Conservation (phyloP, 495 filamentous ascomycete genomes). For the Annulohypoxylon moriforme region DNA sequence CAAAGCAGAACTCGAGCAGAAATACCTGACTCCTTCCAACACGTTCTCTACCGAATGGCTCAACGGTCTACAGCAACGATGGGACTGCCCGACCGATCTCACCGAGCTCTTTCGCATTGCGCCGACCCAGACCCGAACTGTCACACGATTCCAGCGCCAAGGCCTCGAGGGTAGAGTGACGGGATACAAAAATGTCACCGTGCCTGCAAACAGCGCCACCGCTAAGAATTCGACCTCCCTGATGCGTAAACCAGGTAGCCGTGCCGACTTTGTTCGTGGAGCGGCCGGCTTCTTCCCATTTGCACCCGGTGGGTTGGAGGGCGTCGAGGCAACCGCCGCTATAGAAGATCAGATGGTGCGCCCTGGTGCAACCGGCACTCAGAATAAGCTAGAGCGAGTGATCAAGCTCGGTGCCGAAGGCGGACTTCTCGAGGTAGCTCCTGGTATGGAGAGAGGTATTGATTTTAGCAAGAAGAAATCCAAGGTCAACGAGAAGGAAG, state of each 20-base stretch:
- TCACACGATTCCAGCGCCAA: conserved; percentile 90
- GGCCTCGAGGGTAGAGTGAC: conserved; percentile 94
- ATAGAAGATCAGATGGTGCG: conserved; percentile 72
- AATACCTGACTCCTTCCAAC: conserved; percentile 81
- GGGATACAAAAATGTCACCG: conserved; percentile 93
- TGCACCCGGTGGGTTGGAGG: conserved; percentile 89
- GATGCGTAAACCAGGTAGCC: conserved; percentile 83
- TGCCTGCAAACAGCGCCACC: conserved; percentile 88
- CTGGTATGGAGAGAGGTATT: conserved; percentile 84
- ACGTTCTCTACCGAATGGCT: conserved; percentile 85
- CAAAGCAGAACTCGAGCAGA: conserved; percentile 75
- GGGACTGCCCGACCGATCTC: conserved; percentile 82
- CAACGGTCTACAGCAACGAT: conserved; percentile 87
- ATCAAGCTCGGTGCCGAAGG: conserved; percentile 83
- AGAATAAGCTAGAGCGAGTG: conserved; percentile 74
- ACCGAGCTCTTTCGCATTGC: conserved; percentile 84
- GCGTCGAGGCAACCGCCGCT: conserved; percentile 81
- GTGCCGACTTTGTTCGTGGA: conserved; percentile 94
- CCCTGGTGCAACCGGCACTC: conserved; percentile 51
- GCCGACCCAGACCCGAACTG: conserved; percentile 90
- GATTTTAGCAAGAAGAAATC: conserved; percentile 73
- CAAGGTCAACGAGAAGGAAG: conserved; percentile 64
- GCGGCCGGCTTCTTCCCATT: conserved; percentile 97
- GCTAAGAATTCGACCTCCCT: conserved; percentile 98
- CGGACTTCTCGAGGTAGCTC: conserved; percentile 82